Evolutionary conservation across 257 asterid genomes (phyloP).

Genomic region (Euphrasia confusa): DNA sequence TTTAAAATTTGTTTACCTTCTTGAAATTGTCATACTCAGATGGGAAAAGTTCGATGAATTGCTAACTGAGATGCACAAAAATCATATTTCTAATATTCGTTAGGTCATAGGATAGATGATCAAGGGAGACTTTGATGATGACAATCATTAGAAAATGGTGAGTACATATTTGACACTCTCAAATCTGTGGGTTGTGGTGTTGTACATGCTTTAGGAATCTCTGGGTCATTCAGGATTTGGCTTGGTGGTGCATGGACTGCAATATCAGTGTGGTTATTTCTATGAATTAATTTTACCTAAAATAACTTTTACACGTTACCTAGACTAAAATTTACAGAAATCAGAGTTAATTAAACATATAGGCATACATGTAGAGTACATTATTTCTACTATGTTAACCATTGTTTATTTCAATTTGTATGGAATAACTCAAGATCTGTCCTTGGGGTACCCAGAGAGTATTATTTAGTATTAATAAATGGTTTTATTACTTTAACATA

Average conservation of each 20-base stretch:
- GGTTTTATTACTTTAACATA: no score
- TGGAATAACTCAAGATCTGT: no score
- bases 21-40: conserved; percentile 43
- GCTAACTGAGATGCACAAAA: conserved; percentile 69
- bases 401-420: no score
- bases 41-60: conserved; percentile 62
- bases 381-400: no score
- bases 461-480: no score
- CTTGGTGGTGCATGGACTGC: conserved; percentile 93
- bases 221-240: conserved; percentile 65
- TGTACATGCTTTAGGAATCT: conserved; percentile 43
- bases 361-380: no score
- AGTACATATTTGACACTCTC: conserved; percentile 83
- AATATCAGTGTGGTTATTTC: conserved; percentile 34
- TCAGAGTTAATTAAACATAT: no score
- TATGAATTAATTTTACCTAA: no score
- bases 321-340: no score
- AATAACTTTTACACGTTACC: no score
- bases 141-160: conserved; percentile 88
- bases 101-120: conserved; percentile 91
- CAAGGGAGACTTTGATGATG: conserved; percentile 78
- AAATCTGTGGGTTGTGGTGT: conserved; percentile 64
- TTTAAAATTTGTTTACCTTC: conserved; percentile 18
- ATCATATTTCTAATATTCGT: conserved; percentile 64
- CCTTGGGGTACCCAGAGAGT: no score